These are phyloP conservation scores for Debaryomyces sp. DNA, from an alignment of 1,139 yeast genomes.

Conservation along the genomic window DNA sequence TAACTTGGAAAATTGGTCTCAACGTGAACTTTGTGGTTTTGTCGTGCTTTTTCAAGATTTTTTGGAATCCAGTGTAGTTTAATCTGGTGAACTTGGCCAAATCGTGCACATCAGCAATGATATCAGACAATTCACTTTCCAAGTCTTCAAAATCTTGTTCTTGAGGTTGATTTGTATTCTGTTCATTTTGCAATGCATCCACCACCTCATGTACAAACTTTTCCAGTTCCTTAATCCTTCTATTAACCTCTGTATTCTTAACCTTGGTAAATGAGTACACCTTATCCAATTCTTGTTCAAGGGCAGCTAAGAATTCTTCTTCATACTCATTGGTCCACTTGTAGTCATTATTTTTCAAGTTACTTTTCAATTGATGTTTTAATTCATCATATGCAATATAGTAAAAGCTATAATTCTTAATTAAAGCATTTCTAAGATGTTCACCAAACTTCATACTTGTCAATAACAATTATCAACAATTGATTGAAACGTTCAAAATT, in stretches of 20 bases:
- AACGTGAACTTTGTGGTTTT: constrained; percentile 81
- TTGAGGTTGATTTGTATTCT: constrained; percentile 37
- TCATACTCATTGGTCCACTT: constrained; percentile 78
- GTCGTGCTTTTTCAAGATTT: constrained; percentile 94
- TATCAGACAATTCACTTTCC: constrained; percentile 88
- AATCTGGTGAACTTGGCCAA: constrained; percentile 89
- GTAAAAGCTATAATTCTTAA: constrained; percentile 85
- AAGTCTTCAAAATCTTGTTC: constrained; percentile 89
- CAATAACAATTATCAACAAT: neutral
- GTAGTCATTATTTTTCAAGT: constrained; percentile 54
- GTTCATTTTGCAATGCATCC: constrained; percentile 35
- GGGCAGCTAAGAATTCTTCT: constrained; percentile 71
- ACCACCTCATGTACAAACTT: constrained; percentile 65
- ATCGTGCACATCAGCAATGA: constrained; percentile 97
- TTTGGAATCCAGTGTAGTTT: constrained; percentile 95
- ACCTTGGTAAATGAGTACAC: constrained; percentile 89
- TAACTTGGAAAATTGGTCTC: constrained; percentile 89
- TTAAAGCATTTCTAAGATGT: constrained; percentile 69
- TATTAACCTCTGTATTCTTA: constrained; percentile 78
- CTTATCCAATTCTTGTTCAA: constrained; percentile 86
- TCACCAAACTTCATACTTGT: constrained; percentile 72
- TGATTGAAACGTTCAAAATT: neutral
- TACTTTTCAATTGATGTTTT: constrained; percentile 75
- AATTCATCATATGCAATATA: constrained; percentile 89
- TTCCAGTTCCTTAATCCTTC: constrained; percentile 83